A percentile compares a stretch with the other conserved stretches of the same genome.
Conservation (phyloP, 176 grass and related monocot species). For the Dendrocalamus sinicus region DNA sequence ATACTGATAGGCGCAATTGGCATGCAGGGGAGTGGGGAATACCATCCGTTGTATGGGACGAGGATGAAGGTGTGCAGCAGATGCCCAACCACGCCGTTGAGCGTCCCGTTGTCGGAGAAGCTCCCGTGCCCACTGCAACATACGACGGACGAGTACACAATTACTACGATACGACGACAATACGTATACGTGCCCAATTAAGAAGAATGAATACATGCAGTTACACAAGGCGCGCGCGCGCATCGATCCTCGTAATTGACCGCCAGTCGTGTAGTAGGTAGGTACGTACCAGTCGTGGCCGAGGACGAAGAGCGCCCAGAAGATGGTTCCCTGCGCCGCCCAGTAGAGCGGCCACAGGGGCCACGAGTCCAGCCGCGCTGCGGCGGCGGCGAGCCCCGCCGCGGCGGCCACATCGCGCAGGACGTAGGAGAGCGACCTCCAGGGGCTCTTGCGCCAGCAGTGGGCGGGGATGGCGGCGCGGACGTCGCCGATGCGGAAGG, state of each 20-base stretch:
- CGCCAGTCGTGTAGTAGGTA: too few relatives aligned
- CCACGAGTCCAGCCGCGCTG: conserved; percentile 36
- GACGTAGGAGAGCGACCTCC: conserved; percentile 72
- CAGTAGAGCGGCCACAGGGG: conserved; percentile 80
- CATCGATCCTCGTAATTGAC: too few relatives aligned
- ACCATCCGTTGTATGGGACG: conserved; percentile 94
- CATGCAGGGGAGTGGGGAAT: too few relatives aligned
- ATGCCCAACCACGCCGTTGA: conserved; percentile 79
- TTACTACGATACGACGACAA: too few relatives aligned
- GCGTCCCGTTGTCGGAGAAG: conserved; percentile 59
- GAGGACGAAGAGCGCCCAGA: conserved; percentile 97
- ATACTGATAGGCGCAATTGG: too few relatives aligned
- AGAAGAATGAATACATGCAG: too few relatives aligned
- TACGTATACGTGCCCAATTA: not conserved
- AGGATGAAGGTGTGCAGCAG: conserved; percentile 78
- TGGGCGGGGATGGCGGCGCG: conserved; percentile 69
- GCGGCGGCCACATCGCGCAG: conserved; percentile 51
- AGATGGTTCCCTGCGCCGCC: conserved; percentile 91
- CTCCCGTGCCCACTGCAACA: conserved; percentile 82
- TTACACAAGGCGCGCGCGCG: too few relatives aligned
- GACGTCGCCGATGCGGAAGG: conserved; percentile 87
- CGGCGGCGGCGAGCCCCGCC: conserved; percentile 36
- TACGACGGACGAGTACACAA: too few relatives aligned
- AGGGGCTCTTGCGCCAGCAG: conserved; percentile 76
- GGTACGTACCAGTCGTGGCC: conserved; percentile 83